phyloP scores from a whole-genome alignment of 495 filamentous ascomycete species.

The Jackrogersella multiformis region DNA sequence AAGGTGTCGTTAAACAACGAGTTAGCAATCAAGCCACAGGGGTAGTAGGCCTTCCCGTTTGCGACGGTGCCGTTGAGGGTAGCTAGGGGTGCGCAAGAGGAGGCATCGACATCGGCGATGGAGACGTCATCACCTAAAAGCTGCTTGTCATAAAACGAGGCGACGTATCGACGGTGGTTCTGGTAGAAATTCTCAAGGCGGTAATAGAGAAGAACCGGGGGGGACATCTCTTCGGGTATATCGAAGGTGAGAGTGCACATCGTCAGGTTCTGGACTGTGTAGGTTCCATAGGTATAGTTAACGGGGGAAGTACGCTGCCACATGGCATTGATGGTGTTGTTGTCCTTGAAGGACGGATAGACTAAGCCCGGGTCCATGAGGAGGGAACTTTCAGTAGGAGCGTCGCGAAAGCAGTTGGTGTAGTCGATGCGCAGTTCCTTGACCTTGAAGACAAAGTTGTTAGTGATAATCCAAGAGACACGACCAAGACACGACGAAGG shows the following conservation, averaged over 20 bases:
- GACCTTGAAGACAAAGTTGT: constrained; percentile 65
- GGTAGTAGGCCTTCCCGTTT: constrained; percentile 80
- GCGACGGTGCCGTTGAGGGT: constrained; percentile 52
- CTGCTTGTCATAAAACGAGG: constrained; percentile 84
- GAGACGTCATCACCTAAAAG: constrained; percentile 75
- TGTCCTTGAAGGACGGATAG: constrained; percentile 70
- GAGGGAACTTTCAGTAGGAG: constrained; percentile 51
- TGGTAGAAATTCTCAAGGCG: constrained; percentile 98
- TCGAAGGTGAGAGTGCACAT: constrained; percentile 77
- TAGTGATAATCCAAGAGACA: neutral
- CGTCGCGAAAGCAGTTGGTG: constrained; percentile 70
- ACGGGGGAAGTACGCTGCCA: constrained; percentile 44
- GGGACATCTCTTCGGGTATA: constrained; percentile 77
- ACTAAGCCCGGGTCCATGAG: constrained; percentile 66
- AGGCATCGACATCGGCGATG: constrained; percentile 66
- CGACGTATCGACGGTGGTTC: constrained; percentile 96
- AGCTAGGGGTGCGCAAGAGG: constrained; percentile 79
- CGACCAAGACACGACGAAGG: neutral
- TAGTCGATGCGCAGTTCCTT: constrained; percentile 93
- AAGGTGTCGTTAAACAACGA: constrained; percentile 98
- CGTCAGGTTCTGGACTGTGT: constrained; percentile 35
- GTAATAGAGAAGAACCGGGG: constrained; percentile 92
- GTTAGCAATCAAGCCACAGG: constrained; percentile 95
- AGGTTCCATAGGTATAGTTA: constrained; percentile 34
- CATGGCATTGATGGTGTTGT: constrained; percentile 47